These are phyloP conservation scores for Fusarium pseudocircinatum DNA, from an alignment of 2,329 filamentous ascomycete genomes.

Conservation along the genomic window DNA sequence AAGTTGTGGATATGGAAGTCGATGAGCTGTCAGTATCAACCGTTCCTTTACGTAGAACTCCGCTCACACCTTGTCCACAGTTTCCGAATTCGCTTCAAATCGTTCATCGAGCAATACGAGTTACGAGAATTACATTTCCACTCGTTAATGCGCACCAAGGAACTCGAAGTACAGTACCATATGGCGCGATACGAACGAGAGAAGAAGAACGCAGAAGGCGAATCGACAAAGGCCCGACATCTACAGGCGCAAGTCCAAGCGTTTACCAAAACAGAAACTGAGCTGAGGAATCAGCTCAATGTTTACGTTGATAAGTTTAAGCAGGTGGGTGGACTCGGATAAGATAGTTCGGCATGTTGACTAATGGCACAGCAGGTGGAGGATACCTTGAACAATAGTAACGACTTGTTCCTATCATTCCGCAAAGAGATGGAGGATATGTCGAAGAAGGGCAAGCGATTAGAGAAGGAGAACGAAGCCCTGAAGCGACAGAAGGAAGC, in stretches of 20 bases:
- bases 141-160: slow-evolving; percentile 89
- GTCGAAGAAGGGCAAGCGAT: slow-evolving; percentile 97
- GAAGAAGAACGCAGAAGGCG: slow-evolving; percentile 85
- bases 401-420: slow-evolving; percentile 96
- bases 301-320: slow-evolving; percentile 99
- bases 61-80: slow-evolving; percentile 55
- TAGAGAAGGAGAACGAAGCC: slow-evolving; percentile 95
- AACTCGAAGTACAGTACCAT: slow-evolving; percentile 93
- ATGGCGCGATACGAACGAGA: slow-evolving; percentile 89
- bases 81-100: slow-evolving; percentile 89
- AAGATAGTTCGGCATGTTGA: slow-evolving; percentile 33
- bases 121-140: slow-evolving; percentile 94
- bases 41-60: background rate
- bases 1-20: slow-evolving; percentile 83
- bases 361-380: slow-evolving; percentile 74
- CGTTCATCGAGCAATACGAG: slow-evolving; percentile 96
- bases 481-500: slow-evolving; percentile 93
- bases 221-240: slow-evolving; percentile 81
- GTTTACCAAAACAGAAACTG: slow-evolving; percentile 94
- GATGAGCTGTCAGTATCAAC: slow-evolving; percentile 78
- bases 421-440: slow-evolving; percentile 99
- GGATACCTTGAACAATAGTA: slow-evolving; percentile 98
- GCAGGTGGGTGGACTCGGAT: slow-evolving; percentile 73
- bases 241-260: slow-evolving; percentile 92
- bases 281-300: slow-evolving; percentile 93